A percentile compares a stretch with the other conserved stretches of the same genome.
These are phyloP conservation scores for Erythrophleum fordii DNA, from an alignment of 306 rosid species.

Conservation along the genomic window DNA sequence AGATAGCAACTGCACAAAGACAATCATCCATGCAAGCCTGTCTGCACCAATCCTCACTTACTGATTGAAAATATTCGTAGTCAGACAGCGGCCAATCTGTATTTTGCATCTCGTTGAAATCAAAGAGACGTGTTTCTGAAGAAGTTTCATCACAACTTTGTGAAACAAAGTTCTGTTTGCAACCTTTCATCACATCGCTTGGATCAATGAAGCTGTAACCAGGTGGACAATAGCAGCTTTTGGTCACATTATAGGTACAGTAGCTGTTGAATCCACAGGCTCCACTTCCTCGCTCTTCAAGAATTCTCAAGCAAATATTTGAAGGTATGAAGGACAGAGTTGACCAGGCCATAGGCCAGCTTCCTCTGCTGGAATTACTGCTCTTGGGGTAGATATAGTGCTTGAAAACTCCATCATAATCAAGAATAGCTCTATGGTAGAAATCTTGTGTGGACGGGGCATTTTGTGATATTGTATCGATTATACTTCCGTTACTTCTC, in stretches of 20 bases:
- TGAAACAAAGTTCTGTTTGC: constrained; percentile 42
- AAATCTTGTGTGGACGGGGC: neutral
- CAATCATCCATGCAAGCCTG: constrained; percentile 33
- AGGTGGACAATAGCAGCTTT: constrained; percentile 41
- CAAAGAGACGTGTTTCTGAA: constrained; percentile 22
- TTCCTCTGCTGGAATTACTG: neutral
- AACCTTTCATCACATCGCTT: constrained; percentile 45
- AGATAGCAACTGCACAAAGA: constrained; percentile 7
- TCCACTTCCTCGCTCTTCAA: neutral
- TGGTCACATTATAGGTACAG: constrained; percentile 10
- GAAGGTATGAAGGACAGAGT: neutral
- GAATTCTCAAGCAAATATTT: neutral
- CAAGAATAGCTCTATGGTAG: constrained; percentile 33
- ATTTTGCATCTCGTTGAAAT: constrained; percentile 2
- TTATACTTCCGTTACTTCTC: constrained; percentile 13
- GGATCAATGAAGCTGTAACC: constrained; percentile 46
- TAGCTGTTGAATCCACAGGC: constrained; percentile 57
- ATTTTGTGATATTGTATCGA: neutral
- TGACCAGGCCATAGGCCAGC: neutral
- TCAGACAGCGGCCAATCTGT: constrained; percentile 11
- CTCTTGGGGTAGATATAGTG: constrained; percentile 28
- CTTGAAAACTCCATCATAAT: constrained; percentile 36
- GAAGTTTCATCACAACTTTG: constrained; percentile 43
- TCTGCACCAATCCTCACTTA: constrained; percentile 41
- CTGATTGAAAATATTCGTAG: neutral